Percentiles rank a stretch among this genome's conserved stretches.
phyloP scores from a whole-genome alignment of 257 asterid species.

The Solanum neorickii region DNA sequence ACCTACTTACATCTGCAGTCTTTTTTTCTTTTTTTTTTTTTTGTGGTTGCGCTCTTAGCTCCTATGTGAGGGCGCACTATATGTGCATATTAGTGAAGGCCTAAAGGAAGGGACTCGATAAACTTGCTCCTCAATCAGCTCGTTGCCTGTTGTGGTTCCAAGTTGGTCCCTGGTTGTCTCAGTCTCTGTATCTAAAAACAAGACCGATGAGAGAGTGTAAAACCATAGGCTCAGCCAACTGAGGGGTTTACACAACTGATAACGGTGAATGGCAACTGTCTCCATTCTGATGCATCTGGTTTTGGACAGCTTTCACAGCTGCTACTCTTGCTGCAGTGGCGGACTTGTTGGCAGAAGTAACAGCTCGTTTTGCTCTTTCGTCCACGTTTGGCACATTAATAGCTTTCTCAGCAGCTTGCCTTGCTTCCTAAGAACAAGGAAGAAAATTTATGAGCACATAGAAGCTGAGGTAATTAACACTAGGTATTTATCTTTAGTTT shows the following conservation, averaged over 20 bases:
- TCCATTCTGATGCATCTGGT: conserved; percentile 18
- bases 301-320: conserved; percentile 41
- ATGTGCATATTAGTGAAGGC: conserved; percentile 13
- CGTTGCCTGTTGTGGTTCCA: conserved; percentile 12
- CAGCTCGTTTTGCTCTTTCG: conserved; percentile 30
- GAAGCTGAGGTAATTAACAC: background rate
- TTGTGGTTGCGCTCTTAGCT: background rate
- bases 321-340: conserved; percentile 49
- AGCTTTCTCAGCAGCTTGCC: conserved; percentile 25
- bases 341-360: conserved; percentile 33
- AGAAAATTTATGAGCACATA: background rate
- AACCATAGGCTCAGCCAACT: background rate
- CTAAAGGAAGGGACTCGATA: background rate
- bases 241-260: conserved; percentile 1
- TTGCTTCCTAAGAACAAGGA: conserved; percentile 25
- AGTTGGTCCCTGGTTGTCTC: conserved; percentile 6
- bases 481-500: background rate
- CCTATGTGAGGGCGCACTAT: background rate
- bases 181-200: background rate
- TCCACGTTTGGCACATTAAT: conserved; percentile 12
- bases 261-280: background rate
- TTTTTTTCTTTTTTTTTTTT: background rate
- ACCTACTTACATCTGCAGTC: background rate
- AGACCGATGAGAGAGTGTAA: background rate
- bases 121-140: conserved; percentile 20